Base-by-base conservation (phyloP, 2,329 filamentous ascomycete genomes). In the Ophiostoma perfectum region DNA sequence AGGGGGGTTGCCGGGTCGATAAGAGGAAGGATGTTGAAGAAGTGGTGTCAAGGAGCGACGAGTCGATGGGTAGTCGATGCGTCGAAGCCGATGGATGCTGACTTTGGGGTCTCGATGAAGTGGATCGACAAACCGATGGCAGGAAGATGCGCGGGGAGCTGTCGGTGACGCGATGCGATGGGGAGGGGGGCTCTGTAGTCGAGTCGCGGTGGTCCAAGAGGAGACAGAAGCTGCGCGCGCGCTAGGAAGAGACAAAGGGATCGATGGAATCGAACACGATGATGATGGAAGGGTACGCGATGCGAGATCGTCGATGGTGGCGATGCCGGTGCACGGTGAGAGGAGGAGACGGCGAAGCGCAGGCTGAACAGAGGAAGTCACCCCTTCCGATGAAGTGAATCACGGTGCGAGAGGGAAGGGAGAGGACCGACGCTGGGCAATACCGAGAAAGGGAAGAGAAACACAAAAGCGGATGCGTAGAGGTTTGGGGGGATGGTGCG, bases 351-450 rank as follows among this genome's bases (percentile, higher is more conserved):
- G 58, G 58, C 36, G 16, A 41, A 7, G 8, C 38, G 16, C 5
- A n/a, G 58, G 58, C 14, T 16, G 16, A n/a, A 63, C 12, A 41
- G 39, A 42, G 5, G 18, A 38, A 8, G 14, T 39, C 11, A 14
- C 58, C 58, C 58, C 58, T 63, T 63, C 58, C 58, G 58, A 63
- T 63, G 58, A 63, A 42, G 58, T 42, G 58, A 63, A 63, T 63
- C 58, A 41, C 58, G 38, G 36, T 39, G 55, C 38, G 58, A 63
- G 38, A 38, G 39, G 14, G 5, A 62, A 62, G 58, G 36, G 12
- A 39, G 9, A 62, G 58, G 16, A n/a, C 58, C 38, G 18, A 18
- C 14, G 45, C 16, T 16, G 14, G 14, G 45, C 45, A 49, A 49
- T 49, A 14, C 9, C 27, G 3, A 60, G 55, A 60, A 38, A 4